phyloP scores from a whole-genome alignment of 1,139 yeast genomes.

The Debaryomycetaceae sp. region DNA sequence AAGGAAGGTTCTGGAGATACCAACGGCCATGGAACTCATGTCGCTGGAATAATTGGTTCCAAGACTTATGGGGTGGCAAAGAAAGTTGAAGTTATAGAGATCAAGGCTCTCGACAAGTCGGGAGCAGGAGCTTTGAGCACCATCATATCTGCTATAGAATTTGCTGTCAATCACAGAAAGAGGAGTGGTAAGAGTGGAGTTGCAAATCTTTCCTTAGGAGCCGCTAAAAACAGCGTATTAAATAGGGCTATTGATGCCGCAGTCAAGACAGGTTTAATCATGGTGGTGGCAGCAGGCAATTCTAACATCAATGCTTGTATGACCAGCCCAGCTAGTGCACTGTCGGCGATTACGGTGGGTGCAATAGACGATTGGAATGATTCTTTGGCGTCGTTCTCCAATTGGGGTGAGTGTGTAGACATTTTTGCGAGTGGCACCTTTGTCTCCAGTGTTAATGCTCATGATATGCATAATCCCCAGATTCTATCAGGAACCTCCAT shows the following conservation, averaged over 20 bases:
- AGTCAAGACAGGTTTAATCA: slow-evolving; percentile 61
- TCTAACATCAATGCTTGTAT: slow-evolving; percentile 71
- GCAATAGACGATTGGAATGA: slow-evolving; percentile 77
- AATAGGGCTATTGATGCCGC: slow-evolving; percentile 76
- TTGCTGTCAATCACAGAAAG: slow-evolving; percentile 57
- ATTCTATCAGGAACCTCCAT: slow-evolving; percentile 80
- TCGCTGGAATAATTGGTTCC: slow-evolving; percentile 87
- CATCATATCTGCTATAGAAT: slow-evolving; percentile 70
- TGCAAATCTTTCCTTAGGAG: slow-evolving; percentile 79
- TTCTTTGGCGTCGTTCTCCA: slow-evolving; percentile 67
- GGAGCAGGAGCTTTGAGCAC: slow-evolving; percentile 72
- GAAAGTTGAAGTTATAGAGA: slow-evolving; percentile 56
- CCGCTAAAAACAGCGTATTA: slow-evolving; percentile 59
- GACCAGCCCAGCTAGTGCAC: slow-evolving; percentile 77
- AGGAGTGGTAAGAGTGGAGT: slow-evolving; percentile 50
- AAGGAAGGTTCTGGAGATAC: slow-evolving; percentile 58
- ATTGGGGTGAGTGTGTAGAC: slow-evolving; percentile 88
- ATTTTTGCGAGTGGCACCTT: slow-evolving; percentile 77
- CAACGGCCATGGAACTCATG: slow-evolving; percentile 85
- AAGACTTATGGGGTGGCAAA: slow-evolving; percentile 78
- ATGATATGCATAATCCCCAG: slow-evolving; percentile 25
- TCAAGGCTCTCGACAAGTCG: slow-evolving; percentile 60
- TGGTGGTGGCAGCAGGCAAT: slow-evolving; percentile 92
- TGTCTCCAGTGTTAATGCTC: slow-evolving; percentile 46
- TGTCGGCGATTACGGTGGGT: slow-evolving; percentile 74